Evolutionary conservation across 805 yeast species (phyloP), one percentile per base, ranked within the genome.

Genomic region (Pachysolen tannophilus): DNA sequence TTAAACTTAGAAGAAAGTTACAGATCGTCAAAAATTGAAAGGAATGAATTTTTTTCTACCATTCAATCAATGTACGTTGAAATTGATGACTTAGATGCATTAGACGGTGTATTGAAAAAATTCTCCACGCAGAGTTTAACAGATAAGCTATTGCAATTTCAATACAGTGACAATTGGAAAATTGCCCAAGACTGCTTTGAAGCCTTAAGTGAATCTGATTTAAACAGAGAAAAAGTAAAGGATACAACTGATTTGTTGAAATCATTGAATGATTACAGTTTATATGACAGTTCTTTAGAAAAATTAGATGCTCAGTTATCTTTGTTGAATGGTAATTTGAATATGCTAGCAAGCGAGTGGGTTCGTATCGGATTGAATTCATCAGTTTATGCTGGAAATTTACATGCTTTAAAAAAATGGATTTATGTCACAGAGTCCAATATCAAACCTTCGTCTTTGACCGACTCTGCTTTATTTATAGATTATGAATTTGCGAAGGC

Each of bases 11-110:
- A 92, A 46, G 84, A 84, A 47, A 75, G 82, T 41, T 72, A 71
- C 40, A 60, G 87, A 25, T 44, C 34, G 41, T 53, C 20, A 30
- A 47, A 39, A 23, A 53, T 61, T 43, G 63, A 48, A 14, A 52
- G 65, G 34, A 54, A 57, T 46, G 56, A 63, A 49, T 42, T 62
- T 60, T 47, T 67, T 65, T 16, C 52, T 61, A 66, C 77, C 5
- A 56, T 92, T n/a, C 86, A 85, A 46, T 68, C 70, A 19, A 82
- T 88, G 63, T 92, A 92, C 53, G 80, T 95, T 6, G 81, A 75
- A 38, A 75, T 92, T 32, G 90, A 86, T 47, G 98, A 94, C 49
- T 69, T 79, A 25, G 99, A 92, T 60, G 78, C 95, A 0, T 64
- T 92, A 21, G 88, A 83, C 50, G 99, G 98, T 16, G 75, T 85